Evolutionary conservation across 352 stramenopile genomes (phyloP), one percentile per base, ranked within the genome.

Genomic region (Globisporangium polare): DNA sequence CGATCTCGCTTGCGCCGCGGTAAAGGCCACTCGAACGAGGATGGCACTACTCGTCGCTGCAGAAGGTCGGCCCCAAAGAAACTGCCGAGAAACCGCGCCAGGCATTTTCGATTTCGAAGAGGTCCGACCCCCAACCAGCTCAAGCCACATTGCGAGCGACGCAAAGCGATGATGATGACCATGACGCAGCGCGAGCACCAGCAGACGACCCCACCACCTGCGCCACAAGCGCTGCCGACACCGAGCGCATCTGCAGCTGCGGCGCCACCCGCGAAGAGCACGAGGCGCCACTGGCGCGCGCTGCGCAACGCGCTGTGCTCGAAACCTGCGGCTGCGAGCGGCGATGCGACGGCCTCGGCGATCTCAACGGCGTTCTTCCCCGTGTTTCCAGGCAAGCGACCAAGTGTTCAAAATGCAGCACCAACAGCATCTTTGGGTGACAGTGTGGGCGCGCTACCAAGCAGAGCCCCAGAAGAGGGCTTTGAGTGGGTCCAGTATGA

Each of bases 281-380:
- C 72, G 12, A 74, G 55, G 61, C 74, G 80, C 26, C 81, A 93
- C 60, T 93, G 83, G 83, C 79, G 71, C 10, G 78, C 86, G 47
- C 69, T 93, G 61, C 80, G 81, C 53, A 81, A 83, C 37, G 83
- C 83, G 27, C 55, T 93, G 33, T 46, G 87, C 18, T 66, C 66
- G n/a, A 67, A 58, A 46, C 63, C 71, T 17, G 59, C 56, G n/a
- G 49, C 66, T 31, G 45, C 73, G 47, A n/a, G 72, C 55, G 31
- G 56, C 41, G 43, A 72, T 29, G 41, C 65, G 1, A 91, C 83
- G 17, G 78, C 75, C 9, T 93, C 83, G 8, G 78, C 79, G 18
- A 72, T 86, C 22, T 71, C 83, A 29, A 78, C 71, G 43, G 72
- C 80, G 35, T 91, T 93, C 66, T 93, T 89, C 53, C 74, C 76